These are phyloP conservation scores for Diaporthe citriasiana DNA, from an alignment of 2,329 filamentous ascomycete species.

Conservation along the genomic window DNA sequence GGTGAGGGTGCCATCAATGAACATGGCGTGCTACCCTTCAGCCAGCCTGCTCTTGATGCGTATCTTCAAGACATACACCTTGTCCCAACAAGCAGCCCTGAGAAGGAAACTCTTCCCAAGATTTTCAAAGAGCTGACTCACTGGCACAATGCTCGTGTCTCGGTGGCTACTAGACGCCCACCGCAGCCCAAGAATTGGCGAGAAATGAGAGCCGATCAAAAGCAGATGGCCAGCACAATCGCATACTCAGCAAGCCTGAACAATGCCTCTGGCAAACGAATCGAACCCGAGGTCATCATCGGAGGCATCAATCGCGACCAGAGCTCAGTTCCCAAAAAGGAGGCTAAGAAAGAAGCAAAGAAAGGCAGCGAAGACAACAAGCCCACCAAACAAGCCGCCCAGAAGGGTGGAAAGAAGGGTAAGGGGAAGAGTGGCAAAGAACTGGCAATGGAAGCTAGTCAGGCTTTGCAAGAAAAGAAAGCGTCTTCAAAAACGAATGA, in stretches of 20 bases:
- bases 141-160: constrained; percentile 73
- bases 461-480: constrained; percentile 54
- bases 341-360: constrained; percentile 43
- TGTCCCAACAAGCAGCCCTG: constrained; percentile 48
- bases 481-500: constrained; percentile 47
- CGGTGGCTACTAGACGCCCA: constrained; percentile 57
- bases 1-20: constrained; percentile 20
- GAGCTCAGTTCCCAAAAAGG: constrained; percentile 43
- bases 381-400: constrained; percentile 31
- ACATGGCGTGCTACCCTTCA: constrained; percentile 59
- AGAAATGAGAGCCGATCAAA: constrained; percentile 68
- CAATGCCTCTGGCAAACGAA: constrained; percentile 71
- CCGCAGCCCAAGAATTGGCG: constrained; percentile 48
- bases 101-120: constrained; percentile 47
- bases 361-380: constrained; percentile 44
- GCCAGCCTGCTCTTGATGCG: constrained; percentile 60
- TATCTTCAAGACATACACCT: constrained; percentile 61
- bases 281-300: constrained; percentile 76
- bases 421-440: constrained; percentile 54
- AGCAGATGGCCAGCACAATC: constrained; percentile 76
- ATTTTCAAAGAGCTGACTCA: constrained; percentile 66
- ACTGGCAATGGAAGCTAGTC: constrained; percentile 52
- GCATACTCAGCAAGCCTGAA: constrained; percentile 80
- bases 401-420: constrained; percentile 46
- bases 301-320: constrained; percentile 50